phyloP scores from a whole-genome alignment of 768 basidiomycete genomes.

The Rhodotorula graminis region DNA sequence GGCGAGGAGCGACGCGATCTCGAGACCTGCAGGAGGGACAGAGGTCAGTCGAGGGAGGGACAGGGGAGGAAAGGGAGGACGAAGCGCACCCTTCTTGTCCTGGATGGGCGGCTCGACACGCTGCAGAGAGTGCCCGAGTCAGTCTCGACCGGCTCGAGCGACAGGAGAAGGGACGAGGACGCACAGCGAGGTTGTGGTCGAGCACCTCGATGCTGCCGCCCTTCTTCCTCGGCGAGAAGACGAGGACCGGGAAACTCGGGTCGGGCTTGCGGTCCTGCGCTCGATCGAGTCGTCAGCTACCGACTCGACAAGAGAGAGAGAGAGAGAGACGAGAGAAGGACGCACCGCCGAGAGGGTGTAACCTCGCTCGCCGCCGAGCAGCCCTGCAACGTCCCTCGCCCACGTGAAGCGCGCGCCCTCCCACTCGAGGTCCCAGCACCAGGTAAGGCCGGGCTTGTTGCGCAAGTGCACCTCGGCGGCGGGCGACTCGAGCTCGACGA shows the following conservation, averaged over 20 bases:
- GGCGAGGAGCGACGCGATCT: constrained; percentile 22
- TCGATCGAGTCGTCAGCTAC: too few relatives aligned
- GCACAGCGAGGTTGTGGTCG: constrained; percentile 26
- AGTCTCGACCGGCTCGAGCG: not conserved
- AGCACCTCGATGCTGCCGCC: constrained; percentile 13
- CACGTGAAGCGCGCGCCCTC: constrained; percentile 5
- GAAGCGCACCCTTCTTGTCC: constrained; percentile 19
- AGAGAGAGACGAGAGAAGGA: not conserved
- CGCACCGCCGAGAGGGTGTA: constrained; percentile 22
- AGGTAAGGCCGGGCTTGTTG: not conserved
- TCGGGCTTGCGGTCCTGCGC: constrained; percentile 20
- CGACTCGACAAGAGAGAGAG: too few relatives aligned
- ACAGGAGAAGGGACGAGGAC: not conserved
- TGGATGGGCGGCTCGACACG: constrained; percentile 22
- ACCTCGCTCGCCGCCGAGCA: constrained; percentile 11
- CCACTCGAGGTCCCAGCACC: constrained; percentile 32
- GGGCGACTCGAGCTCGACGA: constrained; percentile 2
- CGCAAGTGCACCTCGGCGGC: not conserved
- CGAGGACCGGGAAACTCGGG: constrained; percentile 22
- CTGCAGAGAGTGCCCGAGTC: not conserved
- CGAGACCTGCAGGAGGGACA: constrained; percentile 10
- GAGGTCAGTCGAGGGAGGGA: not conserved
- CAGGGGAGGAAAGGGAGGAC: too few relatives aligned
- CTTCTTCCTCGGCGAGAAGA: constrained; percentile 11
- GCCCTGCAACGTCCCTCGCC: constrained; percentile 1